Evolutionary conservation across 2,329 filamentous ascomycete species (phyloP), one percentile per base, ranked within the genome.

Genomic region (Aspergillus hortae): DNA sequence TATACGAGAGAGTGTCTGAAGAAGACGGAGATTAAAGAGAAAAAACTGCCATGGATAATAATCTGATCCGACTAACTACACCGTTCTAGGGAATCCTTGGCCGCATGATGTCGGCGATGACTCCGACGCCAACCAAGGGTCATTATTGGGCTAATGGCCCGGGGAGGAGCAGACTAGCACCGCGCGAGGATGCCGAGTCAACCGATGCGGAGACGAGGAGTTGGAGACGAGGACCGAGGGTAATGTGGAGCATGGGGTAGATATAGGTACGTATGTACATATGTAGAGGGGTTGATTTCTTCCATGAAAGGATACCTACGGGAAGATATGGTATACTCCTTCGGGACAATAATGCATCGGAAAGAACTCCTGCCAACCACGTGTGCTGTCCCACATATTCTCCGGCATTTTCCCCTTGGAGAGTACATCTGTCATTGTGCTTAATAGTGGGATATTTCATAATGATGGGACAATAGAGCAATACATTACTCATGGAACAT

Each of bases 61-160:
- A 42, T 42, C 40, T 19, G 40, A 40, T 45, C 21, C 32, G 53
- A 42, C 44, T 23, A 30, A 30, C 27, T 30, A 30, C 27, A 30
- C 27, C 27, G 27, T 30, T 30, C 27, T 30, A 51, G 36, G 42
- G 41, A 51, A 30, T 21, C 33, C 46, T 52, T 54, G 44, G 48
- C 46, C 51, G 48, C 38, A 40, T 10, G 35, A 49, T 33, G 44
- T 53, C 54, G 57, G 59, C 47, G 38, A 55, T 41, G 49, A 56
- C 48, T 48, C 27, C 38, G 47, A 32, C 23, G 40, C 42, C 27
- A 23, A 43, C 33, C 32, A 44, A 25, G 44, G n/a, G 23, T 23
- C 46, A 44, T 52, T 25, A 57, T 57, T 56, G 56, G 56, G 6
- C 46, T 40, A 15, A 33, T 21, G 11, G 14, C 7, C 33, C 51